Percentiles rank a stretch among this genome's conserved stretches.
These are phyloP conservation scores for Paecilomyces sp. DNA, from an alignment of 2,329 filamentous ascomycete species.

Conservation along the genomic window DNA sequence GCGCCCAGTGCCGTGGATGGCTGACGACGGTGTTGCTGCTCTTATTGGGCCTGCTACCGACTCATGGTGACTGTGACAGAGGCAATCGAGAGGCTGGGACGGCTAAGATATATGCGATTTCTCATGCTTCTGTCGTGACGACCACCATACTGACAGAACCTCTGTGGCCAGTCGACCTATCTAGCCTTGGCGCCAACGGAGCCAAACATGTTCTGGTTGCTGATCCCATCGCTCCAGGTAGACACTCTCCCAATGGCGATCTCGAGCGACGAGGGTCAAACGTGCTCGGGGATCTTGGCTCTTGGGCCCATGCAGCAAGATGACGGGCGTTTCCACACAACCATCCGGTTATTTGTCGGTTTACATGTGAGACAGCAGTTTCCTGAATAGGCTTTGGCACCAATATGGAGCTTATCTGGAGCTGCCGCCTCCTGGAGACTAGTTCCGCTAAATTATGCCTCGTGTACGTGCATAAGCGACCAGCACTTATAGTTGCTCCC, in stretches of 20 bases:
- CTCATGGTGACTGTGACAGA: not conserved
- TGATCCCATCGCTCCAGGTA: not conserved
- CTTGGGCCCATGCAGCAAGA: not conserved
- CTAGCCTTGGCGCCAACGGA: not conserved
- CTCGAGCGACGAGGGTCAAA: not conserved
- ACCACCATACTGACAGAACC: not conserved
- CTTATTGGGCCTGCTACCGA: not conserved
- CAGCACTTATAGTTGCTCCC: not conserved
- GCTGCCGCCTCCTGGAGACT: not conserved
- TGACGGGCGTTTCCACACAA: not conserved
- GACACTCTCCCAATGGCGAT: not conserved
- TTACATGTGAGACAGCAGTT: not conserved
- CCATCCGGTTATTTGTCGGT: not conserved
- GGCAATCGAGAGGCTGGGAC: not conserved
- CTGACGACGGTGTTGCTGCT: not conserved
- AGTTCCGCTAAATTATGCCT: not conserved
- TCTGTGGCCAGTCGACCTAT: not conserved
- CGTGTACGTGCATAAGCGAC: not conserved
- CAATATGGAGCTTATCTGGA: not conserved
- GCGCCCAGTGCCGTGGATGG: not conserved
- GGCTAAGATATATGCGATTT: not conserved
- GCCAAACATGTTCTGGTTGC: not conserved
- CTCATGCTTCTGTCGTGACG: not conserved
- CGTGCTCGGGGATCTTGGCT: not conserved
- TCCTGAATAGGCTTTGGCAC: not conserved